Evolutionary conservation across 1,284 basidiomycete genomes (phyloP).

Genomic region (Sporisorium sorghi): DNA sequence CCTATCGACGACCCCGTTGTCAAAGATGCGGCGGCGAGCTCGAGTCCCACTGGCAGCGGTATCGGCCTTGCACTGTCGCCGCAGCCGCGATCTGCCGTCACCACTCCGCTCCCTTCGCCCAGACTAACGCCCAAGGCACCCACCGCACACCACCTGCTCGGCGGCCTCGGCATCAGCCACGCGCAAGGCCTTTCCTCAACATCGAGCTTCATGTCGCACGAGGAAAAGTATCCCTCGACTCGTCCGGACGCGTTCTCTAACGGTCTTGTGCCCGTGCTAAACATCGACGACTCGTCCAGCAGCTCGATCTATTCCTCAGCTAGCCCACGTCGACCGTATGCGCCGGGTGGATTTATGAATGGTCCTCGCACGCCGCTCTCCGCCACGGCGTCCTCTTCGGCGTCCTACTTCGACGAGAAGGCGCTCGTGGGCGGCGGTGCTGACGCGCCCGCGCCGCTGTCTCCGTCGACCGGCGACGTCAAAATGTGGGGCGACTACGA

Average conservation of each 20-base stretch:
- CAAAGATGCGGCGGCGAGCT: neutral
- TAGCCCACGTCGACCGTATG: slow-evolving; percentile 32
- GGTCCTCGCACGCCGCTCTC: slow-evolving; percentile 27
- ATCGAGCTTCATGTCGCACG: slow-evolving; percentile 22
- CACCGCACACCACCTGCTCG: slow-evolving; percentile 22
- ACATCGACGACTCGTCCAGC: slow-evolving; percentile 25
- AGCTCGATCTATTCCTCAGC: slow-evolving; percentile 23
- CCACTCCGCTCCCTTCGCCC: slow-evolving; percentile 16
- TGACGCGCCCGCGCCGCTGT: slow-evolving; percentile 9
- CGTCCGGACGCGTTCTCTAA: slow-evolving; percentile 25
- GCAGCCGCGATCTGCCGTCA: neutral
- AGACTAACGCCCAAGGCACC: slow-evolving; percentile 15
- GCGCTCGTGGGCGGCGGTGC: slow-evolving; percentile 10
- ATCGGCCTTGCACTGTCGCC: neutral
- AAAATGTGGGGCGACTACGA: slow-evolving; percentile 47
- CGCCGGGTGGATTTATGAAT: slow-evolving; percentile 40
- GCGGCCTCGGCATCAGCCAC: slow-evolving; percentile 22
- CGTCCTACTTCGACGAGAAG: slow-evolving; percentile 39
- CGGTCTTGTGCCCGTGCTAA: slow-evolving; percentile 37
- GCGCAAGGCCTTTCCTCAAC: slow-evolving; percentile 24
- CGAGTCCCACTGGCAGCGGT: no score
- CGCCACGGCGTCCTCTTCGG: slow-evolving; percentile 17
- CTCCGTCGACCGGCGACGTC: slow-evolving; percentile 14
- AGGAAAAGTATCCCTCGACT: slow-evolving; percentile 30
- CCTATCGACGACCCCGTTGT: slow-evolving; percentile 7